These are phyloP conservation scores for Coemansia sp. DNA, from an alignment of 192 early-diverging fungal species.

Conservation along the genomic window DNA sequence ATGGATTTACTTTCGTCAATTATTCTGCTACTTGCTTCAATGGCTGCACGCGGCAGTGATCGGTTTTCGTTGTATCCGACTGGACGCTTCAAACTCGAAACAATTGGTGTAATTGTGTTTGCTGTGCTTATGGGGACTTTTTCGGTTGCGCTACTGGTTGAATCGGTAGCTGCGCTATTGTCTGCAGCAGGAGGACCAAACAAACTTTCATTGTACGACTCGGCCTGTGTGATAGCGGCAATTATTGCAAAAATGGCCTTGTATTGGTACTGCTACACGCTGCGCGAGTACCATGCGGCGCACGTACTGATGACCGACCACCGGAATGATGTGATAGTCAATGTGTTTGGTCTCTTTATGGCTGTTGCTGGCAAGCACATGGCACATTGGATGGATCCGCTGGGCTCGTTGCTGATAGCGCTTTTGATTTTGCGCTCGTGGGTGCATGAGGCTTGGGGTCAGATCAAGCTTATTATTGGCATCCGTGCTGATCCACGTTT, in stretches of 20 bases:
- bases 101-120: conserved; percentile 78
- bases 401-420: conserved; percentile 67
- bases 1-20: conserved; percentile 75
- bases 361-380: conserved; percentile 61
- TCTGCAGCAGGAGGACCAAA: conserved; percentile 47
- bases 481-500: conserved; percentile 78
- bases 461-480: conserved; percentile 75
- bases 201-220: conserved; percentile 48
- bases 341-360: conserved; percentile 68
- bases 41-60: conserved; percentile 57
- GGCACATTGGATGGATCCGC: conserved; percentile 70
- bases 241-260: conserved; percentile 64
- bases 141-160: conserved; percentile 67
- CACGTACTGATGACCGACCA: conserved; percentile 69
- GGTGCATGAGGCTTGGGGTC: conserved; percentile 66
- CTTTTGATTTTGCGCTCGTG: conserved; percentile 69
- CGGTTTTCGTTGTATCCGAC: conserved; percentile 71
- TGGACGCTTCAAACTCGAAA: conserved; percentile 75
- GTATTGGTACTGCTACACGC: conserved; percentile 66
- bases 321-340: conserved; percentile 73
- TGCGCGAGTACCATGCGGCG: conserved; percentile 60
- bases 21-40: conserved; percentile 62
- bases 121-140: conserved; percentile 73
- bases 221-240: conserved; percentile 58
- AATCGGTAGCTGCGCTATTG: conserved; percentile 62